Conservation (phyloP, 2,329 filamentous ascomycete genomes). For the Sporothrix brunneoviolacea region DNA sequence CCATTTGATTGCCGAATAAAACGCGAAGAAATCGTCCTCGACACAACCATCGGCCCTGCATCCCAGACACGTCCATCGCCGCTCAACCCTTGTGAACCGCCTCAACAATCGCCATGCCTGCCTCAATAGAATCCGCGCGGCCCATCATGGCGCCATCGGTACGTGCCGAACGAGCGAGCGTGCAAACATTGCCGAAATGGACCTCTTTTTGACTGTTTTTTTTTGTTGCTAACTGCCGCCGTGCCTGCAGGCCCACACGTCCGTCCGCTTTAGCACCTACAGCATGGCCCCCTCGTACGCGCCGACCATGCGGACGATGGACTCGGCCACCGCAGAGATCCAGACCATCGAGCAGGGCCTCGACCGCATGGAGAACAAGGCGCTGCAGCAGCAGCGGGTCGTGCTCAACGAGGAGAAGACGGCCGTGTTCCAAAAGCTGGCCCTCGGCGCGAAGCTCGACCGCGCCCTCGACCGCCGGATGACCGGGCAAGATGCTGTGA, state of each 20-base stretch:
- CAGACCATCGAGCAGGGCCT: slow-evolving; percentile 70
- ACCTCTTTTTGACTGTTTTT: too few relatives aligned
- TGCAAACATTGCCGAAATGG: too few relatives aligned
- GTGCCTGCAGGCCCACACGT: slow-evolving; percentile 41
- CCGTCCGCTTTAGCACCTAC: slow-evolving; percentile 53
- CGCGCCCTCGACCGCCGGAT: slow-evolving; percentile 79
- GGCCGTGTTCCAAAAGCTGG: slow-evolving; percentile 76
- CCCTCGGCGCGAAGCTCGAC: slow-evolving; percentile 84
- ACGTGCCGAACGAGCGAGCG: too few relatives aligned
- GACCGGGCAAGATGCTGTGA: slow-evolving; percentile 82
- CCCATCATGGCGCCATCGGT: slow-evolving; percentile 59
- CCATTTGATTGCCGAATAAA: too few relatives aligned
- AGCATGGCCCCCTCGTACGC: slow-evolving; percentile 56
- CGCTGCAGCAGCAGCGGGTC: slow-evolving; percentile 74
- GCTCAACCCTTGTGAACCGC: too few relatives aligned
- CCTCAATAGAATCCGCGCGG: slow-evolving; percentile 53
- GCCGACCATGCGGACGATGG: slow-evolving; percentile 44
- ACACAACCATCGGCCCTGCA: too few relatives aligned
- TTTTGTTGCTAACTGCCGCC: too few relatives aligned
- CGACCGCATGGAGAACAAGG: slow-evolving; percentile 84
- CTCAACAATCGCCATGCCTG: slow-evolving; percentile 38
- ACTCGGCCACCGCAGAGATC: slow-evolving; percentile 52
- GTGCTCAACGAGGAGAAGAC: slow-evolving; percentile 71
- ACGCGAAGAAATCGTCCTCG: too few relatives aligned
- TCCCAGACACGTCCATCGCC: too few relatives aligned